Evolutionary conservation across 2,329 filamentous ascomycete species (phyloP).

Genomic region (Piedraia hortae): DNA sequence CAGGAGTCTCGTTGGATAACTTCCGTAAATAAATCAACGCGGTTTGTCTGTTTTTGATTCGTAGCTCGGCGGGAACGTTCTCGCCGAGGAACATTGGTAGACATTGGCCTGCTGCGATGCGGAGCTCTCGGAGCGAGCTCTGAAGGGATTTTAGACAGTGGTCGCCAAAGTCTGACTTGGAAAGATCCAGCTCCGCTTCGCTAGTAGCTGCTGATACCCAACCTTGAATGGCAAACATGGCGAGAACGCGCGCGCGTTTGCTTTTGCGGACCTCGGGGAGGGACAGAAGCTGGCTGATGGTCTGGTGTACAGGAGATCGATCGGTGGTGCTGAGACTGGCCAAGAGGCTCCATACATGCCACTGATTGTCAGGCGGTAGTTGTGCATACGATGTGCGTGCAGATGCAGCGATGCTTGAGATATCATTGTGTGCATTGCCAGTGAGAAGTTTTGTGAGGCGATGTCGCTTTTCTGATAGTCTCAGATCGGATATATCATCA

Average conservation of each 20-base stretch:
- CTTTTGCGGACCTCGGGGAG: constrained; percentile 19
- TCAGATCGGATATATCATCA: no score
- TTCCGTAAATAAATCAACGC: constrained; percentile 43
- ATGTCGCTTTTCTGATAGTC: no score
- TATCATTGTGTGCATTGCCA: constrained; percentile 4
- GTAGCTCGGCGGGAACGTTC: constrained; percentile 19
- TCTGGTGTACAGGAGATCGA: constrained; percentile 2
- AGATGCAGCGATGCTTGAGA: constrained; percentile 3
- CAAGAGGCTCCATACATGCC: constrained; percentile 7
- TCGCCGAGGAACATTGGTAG: constrained; percentile 31
- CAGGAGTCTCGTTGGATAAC: constrained; percentile 39
- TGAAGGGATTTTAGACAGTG: constrained; percentile 60
- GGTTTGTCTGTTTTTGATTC: constrained; percentile 37
- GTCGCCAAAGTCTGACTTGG: constrained; percentile 39
- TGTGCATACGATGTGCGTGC: constrained; percentile 5
- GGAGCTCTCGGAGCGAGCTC: constrained; percentile 62
- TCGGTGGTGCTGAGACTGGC: constrained; percentile 5
- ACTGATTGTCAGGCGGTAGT: constrained; percentile 5
- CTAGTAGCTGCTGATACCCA: constrained; percentile 40
- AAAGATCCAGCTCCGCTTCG: constrained; percentile 34
- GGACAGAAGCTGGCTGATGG: constrained; percentile 10
- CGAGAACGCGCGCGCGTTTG: constrained; percentile 35
- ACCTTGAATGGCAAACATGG: constrained; percentile 43
- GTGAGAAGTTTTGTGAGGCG: constrained; percentile 3
- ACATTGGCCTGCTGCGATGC: constrained; percentile 44